Conservation (phyloP, 2,329 filamentous ascomycete genomes). For the Aschersonia sp. region DNA sequence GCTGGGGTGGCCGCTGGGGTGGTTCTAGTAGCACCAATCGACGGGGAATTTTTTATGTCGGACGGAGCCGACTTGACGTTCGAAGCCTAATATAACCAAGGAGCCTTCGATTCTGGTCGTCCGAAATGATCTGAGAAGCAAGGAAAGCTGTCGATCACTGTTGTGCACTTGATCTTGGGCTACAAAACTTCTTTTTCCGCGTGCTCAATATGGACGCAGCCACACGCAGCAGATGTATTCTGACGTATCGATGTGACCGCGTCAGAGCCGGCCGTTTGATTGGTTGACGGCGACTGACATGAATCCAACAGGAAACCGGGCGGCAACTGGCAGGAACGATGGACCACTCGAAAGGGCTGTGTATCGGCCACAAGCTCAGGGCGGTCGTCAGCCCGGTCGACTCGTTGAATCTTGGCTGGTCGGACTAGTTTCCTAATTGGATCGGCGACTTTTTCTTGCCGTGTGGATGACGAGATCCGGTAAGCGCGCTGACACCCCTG, state of each 20-base stretch:
- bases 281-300: not conserved
- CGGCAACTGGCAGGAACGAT: not conserved
- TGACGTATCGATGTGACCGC: not conserved
- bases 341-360: not conserved
- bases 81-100: not conserved
- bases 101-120: not conserved
- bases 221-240: conserved; percentile 2
- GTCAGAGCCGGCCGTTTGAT: not conserved
- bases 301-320: not conserved
- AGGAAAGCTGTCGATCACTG: not conserved
- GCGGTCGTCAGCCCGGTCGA: not conserved
- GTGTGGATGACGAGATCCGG: not conserved
- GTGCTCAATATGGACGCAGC: not conserved
- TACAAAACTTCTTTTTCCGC: not conserved
- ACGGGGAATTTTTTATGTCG: not conserved
- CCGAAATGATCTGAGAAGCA: not conserved
- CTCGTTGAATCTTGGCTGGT: not conserved
- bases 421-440: not conserved
- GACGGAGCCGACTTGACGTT: not conserved
- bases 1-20: not conserved
- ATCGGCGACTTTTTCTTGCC: not conserved
- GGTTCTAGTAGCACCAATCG: not conserved
- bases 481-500: not conserved
- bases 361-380: not conserved
- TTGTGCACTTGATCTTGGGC: not conserved